Conservation (phyloP, 768 basidiomycete genomes). For the Cystobasidium tubakii region DNA sequence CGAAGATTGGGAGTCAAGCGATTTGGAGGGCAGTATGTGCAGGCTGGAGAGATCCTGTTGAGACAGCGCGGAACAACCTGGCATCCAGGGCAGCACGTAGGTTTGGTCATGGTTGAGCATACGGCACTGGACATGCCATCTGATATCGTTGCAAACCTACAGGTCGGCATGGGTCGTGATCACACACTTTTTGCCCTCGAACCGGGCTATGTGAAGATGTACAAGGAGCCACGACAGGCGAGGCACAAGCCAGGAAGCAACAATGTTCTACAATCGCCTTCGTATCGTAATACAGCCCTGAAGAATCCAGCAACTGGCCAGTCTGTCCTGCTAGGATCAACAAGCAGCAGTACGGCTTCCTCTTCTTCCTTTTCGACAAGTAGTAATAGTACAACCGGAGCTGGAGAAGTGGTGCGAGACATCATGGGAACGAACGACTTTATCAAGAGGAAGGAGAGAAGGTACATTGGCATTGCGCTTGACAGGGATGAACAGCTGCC, state of each 20-base stretch:
- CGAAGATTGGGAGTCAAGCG: conserved; percentile 92
- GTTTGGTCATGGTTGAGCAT: conserved; percentile 46
- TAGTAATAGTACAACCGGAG: neutral
- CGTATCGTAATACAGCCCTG: neutral
- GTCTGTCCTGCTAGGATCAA: neutral
- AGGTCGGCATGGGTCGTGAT: conserved; percentile 89
- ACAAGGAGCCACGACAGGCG: conserved; percentile 50
- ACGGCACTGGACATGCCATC: conserved; percentile 1
- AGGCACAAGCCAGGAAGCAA: neutral
- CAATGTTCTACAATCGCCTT: conserved; percentile 6
- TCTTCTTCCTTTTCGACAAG: neutral
- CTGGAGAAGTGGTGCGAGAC: neutral
- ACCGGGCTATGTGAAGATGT: conserved; percentile 91
- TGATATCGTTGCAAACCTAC: neutral
- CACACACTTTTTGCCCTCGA: conserved; percentile 86
- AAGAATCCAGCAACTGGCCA: conserved; percentile 20
- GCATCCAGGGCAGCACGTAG: conserved; percentile 87
- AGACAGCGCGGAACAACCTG: conserved; percentile 88
- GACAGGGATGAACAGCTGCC: conserved; percentile 74
- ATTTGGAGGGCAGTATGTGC: conserved; percentile 67
- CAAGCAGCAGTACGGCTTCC: conserved; percentile 10
- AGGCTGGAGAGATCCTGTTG: conserved; percentile 89
- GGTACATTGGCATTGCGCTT: conserved; percentile 76
- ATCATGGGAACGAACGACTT: conserved; percentile 55
- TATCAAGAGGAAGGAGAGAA: conserved; percentile 60